Percentiles rank a stretch among this genome's conserved stretches.
These are phyloP conservation scores for Syncephalis plumigaleata DNA, from an alignment of 371 early-diverging fungal genomes.

Conservation along the genomic window DNA sequence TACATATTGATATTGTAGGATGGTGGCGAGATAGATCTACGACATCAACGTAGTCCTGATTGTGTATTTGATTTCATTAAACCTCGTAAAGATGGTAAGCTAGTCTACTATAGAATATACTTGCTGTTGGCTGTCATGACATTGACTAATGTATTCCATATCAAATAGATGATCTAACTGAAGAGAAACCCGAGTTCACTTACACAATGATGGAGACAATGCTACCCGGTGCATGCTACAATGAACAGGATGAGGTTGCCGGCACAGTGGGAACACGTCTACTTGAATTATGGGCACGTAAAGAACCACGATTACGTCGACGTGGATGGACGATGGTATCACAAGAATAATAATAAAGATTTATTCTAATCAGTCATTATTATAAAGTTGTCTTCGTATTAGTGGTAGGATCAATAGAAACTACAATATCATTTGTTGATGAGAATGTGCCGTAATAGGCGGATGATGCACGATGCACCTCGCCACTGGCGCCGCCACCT, in stretches of 20 bases:
- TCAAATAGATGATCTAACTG: constrained; percentile 31
- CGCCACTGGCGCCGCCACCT: no score
- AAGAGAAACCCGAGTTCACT: constrained; percentile 63
- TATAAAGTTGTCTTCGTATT: no score
- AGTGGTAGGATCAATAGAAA: no score
- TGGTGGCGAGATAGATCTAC: constrained; percentile 66
- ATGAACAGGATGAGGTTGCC: constrained; percentile 17
- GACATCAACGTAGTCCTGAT: constrained; percentile 87
- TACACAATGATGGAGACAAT: constrained; percentile 79
- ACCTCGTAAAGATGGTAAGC: constrained; percentile 17
- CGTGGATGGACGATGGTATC: constrained; percentile 32
- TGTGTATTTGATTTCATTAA: constrained; percentile 83
- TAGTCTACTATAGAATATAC: neutral
- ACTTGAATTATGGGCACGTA: constrained; percentile 19
- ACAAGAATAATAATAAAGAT: constrained; percentile 6
- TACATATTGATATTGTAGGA: constrained; percentile 4
- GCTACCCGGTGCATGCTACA: constrained; percentile 56
- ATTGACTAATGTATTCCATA: neutral
- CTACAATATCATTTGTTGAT: no score
- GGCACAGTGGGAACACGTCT: neutral
- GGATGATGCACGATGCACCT: no score
- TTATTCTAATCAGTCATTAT: no score
- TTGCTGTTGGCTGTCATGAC: neutral
- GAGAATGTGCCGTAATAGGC: no score
- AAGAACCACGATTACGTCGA: constrained; percentile 19